Evolutionary conservation across 768 basidiomycete genomes (phyloP).

Genomic region (Tremella mesenterica): DNA sequence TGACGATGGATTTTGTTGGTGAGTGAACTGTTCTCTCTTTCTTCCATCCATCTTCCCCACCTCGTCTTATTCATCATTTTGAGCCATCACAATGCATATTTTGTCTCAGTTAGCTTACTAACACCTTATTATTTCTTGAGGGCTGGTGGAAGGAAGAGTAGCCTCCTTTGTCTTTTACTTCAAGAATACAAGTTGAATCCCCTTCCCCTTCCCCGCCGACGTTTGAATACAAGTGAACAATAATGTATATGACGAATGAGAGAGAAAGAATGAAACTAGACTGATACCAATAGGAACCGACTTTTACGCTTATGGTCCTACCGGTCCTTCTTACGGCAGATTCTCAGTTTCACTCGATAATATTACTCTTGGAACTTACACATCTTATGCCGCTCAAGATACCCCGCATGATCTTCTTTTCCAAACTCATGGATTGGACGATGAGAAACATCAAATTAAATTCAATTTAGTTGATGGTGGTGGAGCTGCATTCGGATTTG

Average conservation of each 20-base stretch:
- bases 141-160: no score
- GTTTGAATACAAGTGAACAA: neutral
- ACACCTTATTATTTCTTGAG: no score
- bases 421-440: constrained; percentile 13
- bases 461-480: constrained; percentile 9
- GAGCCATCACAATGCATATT: no score
- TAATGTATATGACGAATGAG: neutral
- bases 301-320: constrained; percentile 21
- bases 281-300: constrained; percentile 20
- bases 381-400: constrained; percentile 1
- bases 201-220: no score
- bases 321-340: constrained; percentile 15
- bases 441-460: constrained; percentile 12
- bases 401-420: constrained; percentile 12
- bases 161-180: neutral
- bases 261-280: neutral
- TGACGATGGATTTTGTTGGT: constrained; percentile 22
- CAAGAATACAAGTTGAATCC: no score
- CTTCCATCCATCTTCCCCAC: no score
- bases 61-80: no score
- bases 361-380: constrained; percentile 5
- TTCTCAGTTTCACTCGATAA: constrained; percentile 17
- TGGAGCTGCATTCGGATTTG: constrained; percentile 19
- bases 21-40: neutral
- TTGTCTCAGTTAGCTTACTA: no score